Evolutionary conservation across 768 basidiomycete genomes (phyloP), one percentile per base, ranked within the genome.

Genomic region (Lactarius vividus): DNA sequence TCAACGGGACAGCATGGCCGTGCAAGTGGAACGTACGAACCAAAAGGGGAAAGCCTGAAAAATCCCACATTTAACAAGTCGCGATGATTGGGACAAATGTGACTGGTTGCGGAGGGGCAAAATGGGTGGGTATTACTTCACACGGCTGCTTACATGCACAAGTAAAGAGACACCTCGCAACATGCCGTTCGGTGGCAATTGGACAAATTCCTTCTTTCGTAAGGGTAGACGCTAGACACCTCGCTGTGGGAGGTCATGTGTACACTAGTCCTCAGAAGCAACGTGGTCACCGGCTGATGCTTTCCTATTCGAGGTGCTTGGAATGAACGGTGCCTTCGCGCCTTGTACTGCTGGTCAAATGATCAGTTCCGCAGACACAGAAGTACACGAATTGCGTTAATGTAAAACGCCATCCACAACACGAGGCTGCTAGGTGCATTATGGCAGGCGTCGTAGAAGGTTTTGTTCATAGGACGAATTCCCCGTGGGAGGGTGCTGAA

Each of bases 31-130:
- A 13, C 61, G 28, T 6, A 20, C 4, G 8, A 6, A 16, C 61
- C 57, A 58, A 55, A 67, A 63, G 66, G 66, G 63, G 66, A 40
- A 67, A 63, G 16, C 46, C 56, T 15, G 42, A 28, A 44, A 66
- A 66, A 33, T 66, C 60, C 56, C 56, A 66, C 49, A 20, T 57
- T 58, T 57, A 44, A 28, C 49, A 53, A 54, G 29, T 28, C 46
- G 35, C 55, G 20, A 61, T 16, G 23, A 40, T 31, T 61, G 56
- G 35, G 56, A 42, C 23, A 35, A 61, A 35, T 40, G 65, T 57
- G 65, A 61, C 60, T 26, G 56, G 49, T 56, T 29, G 49, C 60
- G 46, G 18, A 31, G 13, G 55, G 15, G 11, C 39, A 29, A 66
- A 62, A 66, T 44, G 46, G 56, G 61, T 37, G 37, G 10, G 60